These are phyloP conservation scores for Diatrype stigma DNA, from an alignment of 2,329 filamentous ascomycete genomes.

Conservation along the genomic window DNA sequence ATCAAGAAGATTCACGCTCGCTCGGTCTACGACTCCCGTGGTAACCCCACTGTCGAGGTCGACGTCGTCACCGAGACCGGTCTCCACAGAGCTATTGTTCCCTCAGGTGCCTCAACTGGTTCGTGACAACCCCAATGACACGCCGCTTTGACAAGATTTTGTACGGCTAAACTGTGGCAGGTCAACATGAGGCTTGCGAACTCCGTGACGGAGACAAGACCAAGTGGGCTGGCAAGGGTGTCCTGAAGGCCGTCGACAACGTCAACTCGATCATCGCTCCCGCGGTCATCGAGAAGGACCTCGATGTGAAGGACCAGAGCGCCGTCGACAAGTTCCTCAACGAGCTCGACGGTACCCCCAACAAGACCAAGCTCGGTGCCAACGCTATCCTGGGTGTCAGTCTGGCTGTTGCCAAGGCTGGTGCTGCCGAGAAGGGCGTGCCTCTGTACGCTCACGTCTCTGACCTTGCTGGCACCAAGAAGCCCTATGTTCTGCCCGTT, in stretches of 20 bases:
- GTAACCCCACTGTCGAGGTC: slow-evolving; percentile 98
- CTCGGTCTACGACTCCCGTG: slow-evolving; percentile 97
- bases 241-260: slow-evolving; percentile 79
- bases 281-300: slow-evolving; percentile 73
- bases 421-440: slow-evolving; percentile 82
- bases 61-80: slow-evolving; percentile 95
- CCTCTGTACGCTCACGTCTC: slow-evolving; percentile 86
- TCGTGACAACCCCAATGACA: slow-evolving; percentile 34
- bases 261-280: slow-evolving; percentile 80
- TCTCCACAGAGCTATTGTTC: slow-evolving; percentile 95
- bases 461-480: slow-evolving; percentile 83
- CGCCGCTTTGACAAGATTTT: slow-evolving; percentile 3
- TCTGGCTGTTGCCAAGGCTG: slow-evolving; percentile 82
- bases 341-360: slow-evolving; percentile 76
- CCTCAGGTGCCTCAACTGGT: slow-evolving; percentile 94
- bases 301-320: slow-evolving; percentile 84
- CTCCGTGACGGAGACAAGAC: slow-evolving; percentile 85
- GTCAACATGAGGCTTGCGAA: slow-evolving; percentile 86
- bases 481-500: slow-evolving; percentile 84
- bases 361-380: slow-evolving; percentile 85
- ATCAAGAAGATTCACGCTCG: slow-evolving; percentile 88
- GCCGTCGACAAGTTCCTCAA: slow-evolving; percentile 81
- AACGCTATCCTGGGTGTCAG: slow-evolving; percentile 86
- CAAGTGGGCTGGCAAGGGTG: slow-evolving; percentile 85
- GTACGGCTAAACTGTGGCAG: slow-evolving; percentile 38